Evolutionary conservation across 805 yeast genomes (phyloP).

Genomic region (Metschnikowia aberdeeniae): DNA sequence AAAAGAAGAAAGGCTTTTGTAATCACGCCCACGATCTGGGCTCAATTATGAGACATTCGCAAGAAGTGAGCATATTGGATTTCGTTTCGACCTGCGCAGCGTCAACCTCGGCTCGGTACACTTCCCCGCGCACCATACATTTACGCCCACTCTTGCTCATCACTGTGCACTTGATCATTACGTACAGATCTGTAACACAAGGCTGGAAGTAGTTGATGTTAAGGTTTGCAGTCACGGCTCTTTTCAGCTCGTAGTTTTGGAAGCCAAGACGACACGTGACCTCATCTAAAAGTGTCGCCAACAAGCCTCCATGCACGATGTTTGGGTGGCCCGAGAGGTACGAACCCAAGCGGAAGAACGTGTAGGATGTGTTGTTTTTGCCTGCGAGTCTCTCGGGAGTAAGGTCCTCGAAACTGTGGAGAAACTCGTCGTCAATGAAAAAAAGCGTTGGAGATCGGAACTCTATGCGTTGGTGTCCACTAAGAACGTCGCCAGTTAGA

Average conservation of each 20-base stretch:
- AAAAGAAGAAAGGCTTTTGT: too few relatives aligned
- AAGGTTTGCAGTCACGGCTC: slow-evolving; percentile 43
- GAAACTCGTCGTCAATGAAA: slow-evolving; percentile 31
- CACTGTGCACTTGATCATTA: slow-evolving; percentile 33
- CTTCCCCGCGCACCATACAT: slow-evolving; percentile 36
- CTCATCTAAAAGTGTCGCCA: slow-evolving; percentile 42
- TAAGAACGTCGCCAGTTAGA: slow-evolving; percentile 34
- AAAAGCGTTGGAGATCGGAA: slow-evolving; percentile 32
- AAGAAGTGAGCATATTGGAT: slow-evolving; percentile 28
- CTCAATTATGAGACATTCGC: slow-evolving; percentile 40
- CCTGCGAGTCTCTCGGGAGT: slow-evolving; percentile 7
- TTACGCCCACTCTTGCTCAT: slow-evolving; percentile 34
- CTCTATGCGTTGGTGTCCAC: slow-evolving; percentile 32
- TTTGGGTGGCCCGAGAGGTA: slow-evolving; percentile 37
- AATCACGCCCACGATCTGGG: slow-evolving; percentile 18
- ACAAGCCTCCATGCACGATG: slow-evolving; percentile 42
- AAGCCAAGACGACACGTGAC: slow-evolving; percentile 41
- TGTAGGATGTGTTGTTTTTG: slow-evolving; percentile 29
- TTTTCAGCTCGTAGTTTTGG: slow-evolving; percentile 35
- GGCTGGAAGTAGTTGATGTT: slow-evolving; percentile 39
- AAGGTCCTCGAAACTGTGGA: slow-evolving; percentile 23
- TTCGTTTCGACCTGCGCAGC: slow-evolving; percentile 17
- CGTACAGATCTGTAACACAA: slow-evolving; percentile 27
- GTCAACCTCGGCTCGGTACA: slow-evolving; percentile 20
- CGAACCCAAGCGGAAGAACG: slow-evolving; percentile 38